Evolutionary conservation across 106 monocot species (phyloP).

Genomic region (Vanilla planifolia): DNA sequence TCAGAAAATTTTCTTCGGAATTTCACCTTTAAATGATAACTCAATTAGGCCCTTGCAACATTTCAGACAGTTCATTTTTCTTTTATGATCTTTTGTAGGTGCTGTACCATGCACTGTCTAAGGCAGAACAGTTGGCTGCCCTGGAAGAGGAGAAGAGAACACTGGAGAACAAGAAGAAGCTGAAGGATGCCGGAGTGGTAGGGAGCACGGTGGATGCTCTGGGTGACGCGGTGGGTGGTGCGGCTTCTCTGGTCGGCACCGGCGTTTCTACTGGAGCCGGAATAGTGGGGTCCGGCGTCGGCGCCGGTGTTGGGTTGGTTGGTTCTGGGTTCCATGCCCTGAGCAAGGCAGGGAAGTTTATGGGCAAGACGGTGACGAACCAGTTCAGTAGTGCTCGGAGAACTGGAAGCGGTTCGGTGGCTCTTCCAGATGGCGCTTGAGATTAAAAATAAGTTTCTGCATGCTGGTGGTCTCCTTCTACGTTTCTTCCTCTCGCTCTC

Average conservation of each 20-base stretch:
- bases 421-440: background rate
- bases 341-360: constrained; percentile 57
- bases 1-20: no score
- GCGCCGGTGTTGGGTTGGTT: constrained; percentile 35
- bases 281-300: constrained; percentile 46
- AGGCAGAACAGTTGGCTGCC: constrained; percentile 54
- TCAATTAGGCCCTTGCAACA: no score
- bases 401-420: constrained; percentile 15
- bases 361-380: constrained; percentile 47
- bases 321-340: constrained; percentile 51
- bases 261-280: constrained; percentile 32
- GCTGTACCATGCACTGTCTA: constrained; percentile 49
- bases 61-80: background rate
- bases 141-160: constrained; percentile 60
- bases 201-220: constrained; percentile 74
- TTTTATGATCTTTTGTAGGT: constrained; percentile 25
- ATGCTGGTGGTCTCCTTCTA: background rate
- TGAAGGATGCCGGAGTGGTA: constrained; percentile 52
- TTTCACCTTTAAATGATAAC: no score
- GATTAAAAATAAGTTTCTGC: background rate
- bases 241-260: constrained; percentile 20
- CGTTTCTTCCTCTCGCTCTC: background rate
- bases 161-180: constrained; percentile 54
- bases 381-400: constrained; percentile 37
- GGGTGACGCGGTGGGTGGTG: constrained; percentile 54